Conservation (phyloP, 2,329 filamentous ascomycete species). For the Curvularia sp. region DNA sequence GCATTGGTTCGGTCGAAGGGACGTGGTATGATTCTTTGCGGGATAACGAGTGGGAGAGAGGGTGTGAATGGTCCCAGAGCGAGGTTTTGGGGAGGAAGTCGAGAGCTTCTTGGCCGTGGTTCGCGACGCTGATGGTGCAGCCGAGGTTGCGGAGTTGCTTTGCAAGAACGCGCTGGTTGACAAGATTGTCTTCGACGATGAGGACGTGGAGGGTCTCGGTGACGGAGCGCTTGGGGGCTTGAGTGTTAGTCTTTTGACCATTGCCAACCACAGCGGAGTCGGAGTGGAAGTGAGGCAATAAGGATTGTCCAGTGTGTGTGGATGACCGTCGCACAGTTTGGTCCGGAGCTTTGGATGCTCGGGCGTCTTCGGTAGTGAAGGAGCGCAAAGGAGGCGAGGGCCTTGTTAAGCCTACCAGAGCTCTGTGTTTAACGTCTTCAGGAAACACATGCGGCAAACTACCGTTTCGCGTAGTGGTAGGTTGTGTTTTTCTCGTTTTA, state of each 20-base stretch:
- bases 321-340: slow-evolving; percentile 2
- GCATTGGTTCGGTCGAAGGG: slow-evolving; percentile 12
- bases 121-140: slow-evolving; percentile 49
- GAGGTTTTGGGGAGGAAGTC: slow-evolving; percentile 42
- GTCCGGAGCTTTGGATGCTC: slow-evolving; percentile 1
- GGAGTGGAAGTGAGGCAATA: slow-evolving; percentile 1
- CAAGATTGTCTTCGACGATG: slow-evolving; percentile 51
- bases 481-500: slow-evolving; percentile 28
- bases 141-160: slow-evolving; percentile 50
- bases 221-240: slow-evolving; percentile 17
- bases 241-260: slow-evolving; percentile 12
- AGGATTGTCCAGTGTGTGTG: not conserved
- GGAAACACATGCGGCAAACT: slow-evolving; percentile 29
- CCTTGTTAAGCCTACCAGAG: slow-evolving; percentile 13
- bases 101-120: slow-evolving; percentile 50
- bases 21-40: slow-evolving; percentile 38
- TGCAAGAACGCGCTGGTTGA: slow-evolving; percentile 53
- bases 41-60: slow-evolving; percentile 56
- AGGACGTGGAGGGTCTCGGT: slow-evolving; percentile 35
- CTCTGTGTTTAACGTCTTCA: slow-evolving; percentile 33
- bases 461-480: slow-evolving; percentile 21
- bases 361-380: not conserved
- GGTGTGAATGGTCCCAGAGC: slow-evolving; percentile 29
- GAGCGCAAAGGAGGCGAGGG: slow-evolving; percentile 11
- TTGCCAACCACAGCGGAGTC: not conserved